Base-by-base conservation (phyloP, 352 stramenopile species). In the Elongisporangium undulatum region DNA sequence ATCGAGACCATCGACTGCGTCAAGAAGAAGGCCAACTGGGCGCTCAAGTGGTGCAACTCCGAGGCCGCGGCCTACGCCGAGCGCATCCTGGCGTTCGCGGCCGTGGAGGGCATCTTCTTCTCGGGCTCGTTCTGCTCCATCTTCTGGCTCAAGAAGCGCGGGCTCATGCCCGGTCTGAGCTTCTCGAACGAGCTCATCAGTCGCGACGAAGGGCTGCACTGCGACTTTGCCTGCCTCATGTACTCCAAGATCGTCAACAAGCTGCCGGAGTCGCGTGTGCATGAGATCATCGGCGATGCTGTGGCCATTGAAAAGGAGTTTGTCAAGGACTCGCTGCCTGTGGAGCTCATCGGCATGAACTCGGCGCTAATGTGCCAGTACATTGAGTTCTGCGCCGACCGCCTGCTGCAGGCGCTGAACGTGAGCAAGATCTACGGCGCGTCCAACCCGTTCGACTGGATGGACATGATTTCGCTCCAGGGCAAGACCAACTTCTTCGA, bases 301-400 rank as follows among this genome's bases (percentile, higher is more conserved):
- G 97, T 99, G 16, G 66, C 74, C 45, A 99, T 99, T 68, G 97
- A 99, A 81, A 92, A 98, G 75, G 95, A 99, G 77, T 99, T 99
- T 66, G 94, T 99, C 55, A 79, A 81, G 23, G 94, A 98, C 63
- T 97, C 96, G 56, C 85, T 99, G 17, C 97, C 97, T 13, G 97
- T 99, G 16, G 97, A 99, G 73, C 83, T 99, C 59, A 99, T 99
- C 68, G 97, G 97, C 53, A 99, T 99, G 97, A 99, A 99, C 85
- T 95, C 85, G 55, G 56, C 59, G 49, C 82, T 99, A 59, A 99
- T 99, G 97, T 96, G 89, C 65, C 82, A 99, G 71, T 99, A 99
- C 89, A 99, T 99, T 79, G 87, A 99, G 82, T 99, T 99, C 70
- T 92, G 95, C 67, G 96, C 97, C 20, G 97, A 99, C 79, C 89